A percentile compares a stretch with the other conserved stretches of the same genome.
Evolutionary conservation across 345 rosid species (phyloP).

Genomic region (Euphorbia peplus): DNA sequence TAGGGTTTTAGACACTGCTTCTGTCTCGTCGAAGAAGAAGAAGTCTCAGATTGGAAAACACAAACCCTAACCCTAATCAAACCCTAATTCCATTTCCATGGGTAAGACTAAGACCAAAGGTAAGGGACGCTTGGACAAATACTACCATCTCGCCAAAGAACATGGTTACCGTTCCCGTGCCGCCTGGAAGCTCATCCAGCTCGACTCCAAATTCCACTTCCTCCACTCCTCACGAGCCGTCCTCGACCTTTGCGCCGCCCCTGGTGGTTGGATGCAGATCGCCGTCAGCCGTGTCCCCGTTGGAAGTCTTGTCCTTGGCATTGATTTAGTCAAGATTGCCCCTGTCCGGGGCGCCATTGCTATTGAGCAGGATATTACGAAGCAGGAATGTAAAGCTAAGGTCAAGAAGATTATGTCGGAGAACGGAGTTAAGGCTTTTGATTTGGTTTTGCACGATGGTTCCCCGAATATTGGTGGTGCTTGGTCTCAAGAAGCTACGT

Average conservation of each 20-base stretch:
- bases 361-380: constrained; percentile 79
- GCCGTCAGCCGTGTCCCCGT: constrained; percentile 85
- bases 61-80: constrained; percentile 1
- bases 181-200: constrained; percentile 83
- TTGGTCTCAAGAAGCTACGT: constrained; percentile 86
- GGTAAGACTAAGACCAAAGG: constrained; percentile 77
- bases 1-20: neutral
- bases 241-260: constrained; percentile 97
- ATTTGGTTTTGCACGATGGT: constrained; percentile 83
- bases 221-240: constrained; percentile 65
- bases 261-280: constrained; percentile 98
- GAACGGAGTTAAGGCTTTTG: constrained; percentile 59
- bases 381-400: constrained; percentile 63
- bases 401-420: constrained; percentile 66
- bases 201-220: constrained; percentile 62
- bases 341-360: constrained; percentile 68
- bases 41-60: too few relatives aligned
- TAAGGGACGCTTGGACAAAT: constrained; percentile 80
- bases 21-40: neutral
- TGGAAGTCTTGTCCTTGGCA: constrained; percentile 83
- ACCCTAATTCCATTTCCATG: neutral
- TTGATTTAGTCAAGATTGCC: constrained; percentile 68
- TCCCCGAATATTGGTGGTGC: constrained; percentile 97
- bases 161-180: constrained; percentile 96
- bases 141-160: constrained; percentile 74